Percentiles rank a stretch among this genome's conserved stretches.
Conservation (phyloP, 169 alveolate species). For the Eimeria acervulina region DNA sequence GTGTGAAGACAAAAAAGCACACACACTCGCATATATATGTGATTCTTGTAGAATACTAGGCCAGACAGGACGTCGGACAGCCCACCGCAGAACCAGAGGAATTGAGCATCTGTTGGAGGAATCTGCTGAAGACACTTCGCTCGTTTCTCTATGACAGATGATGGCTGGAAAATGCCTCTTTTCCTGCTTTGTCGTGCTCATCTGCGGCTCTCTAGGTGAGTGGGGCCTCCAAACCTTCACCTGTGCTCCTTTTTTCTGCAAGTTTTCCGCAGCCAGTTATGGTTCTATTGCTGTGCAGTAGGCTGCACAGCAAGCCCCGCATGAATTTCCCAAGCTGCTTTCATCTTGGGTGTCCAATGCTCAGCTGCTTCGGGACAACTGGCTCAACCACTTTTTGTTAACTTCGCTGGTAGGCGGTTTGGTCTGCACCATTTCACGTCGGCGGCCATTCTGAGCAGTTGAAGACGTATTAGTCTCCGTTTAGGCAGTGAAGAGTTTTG, state of each 20-base stretch:
- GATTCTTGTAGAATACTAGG: background rate
- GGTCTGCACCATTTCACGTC: background rate
- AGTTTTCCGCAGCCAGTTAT: background rate
- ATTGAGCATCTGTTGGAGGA: background rate
- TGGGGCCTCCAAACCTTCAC: background rate
- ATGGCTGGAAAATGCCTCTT: background rate
- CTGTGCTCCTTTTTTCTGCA: background rate
- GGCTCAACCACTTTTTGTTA: background rate
- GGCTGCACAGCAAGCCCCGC: background rate
- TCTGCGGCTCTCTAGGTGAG: conserved; percentile 20
- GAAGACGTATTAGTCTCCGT: background rate
- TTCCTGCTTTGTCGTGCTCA: background rate
- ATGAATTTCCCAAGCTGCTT: background rate
- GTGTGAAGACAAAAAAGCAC: background rate
- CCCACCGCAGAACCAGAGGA: background rate
- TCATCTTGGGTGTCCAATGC: background rate
- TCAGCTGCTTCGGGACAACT: conserved; percentile 9
- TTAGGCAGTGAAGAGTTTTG: background rate
- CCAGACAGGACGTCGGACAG: background rate
- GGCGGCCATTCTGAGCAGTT: background rate
- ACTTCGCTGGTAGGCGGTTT: background rate
- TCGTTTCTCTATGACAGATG: background rate
- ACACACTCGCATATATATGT: background rate
- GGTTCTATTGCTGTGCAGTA: background rate
- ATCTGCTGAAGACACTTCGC: background rate